A percentile compares a stretch with the other conserved stretches of the same genome.
These are phyloP conservation scores for Acacia crassicarpa DNA, from an alignment of 306 rosid genomes.

Conservation along the genomic window DNA sequence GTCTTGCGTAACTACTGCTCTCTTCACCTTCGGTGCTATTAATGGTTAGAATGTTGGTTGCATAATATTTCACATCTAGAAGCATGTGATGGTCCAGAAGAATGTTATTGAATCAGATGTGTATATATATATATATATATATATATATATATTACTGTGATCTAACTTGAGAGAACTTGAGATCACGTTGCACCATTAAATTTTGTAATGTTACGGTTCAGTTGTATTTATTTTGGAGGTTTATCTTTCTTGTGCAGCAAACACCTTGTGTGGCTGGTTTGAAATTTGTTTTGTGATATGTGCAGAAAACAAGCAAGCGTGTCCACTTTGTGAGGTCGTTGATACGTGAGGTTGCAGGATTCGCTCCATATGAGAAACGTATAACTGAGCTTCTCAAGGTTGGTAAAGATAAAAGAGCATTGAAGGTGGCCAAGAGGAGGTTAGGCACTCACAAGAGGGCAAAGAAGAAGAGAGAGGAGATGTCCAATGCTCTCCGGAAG, in stretches of 20 bases:
- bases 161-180: too few species aligned
- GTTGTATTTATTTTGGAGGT: neutral
- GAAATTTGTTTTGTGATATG: neutral
- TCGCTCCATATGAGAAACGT: slow-evolving; percentile 91
- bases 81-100: neutral
- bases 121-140: too few species aligned
- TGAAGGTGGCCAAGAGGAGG: slow-evolving; percentile 85
- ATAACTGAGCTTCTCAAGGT: slow-evolving; percentile 98
- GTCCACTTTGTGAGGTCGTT: slow-evolving; percentile 76
- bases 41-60: neutral
- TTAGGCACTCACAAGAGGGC: slow-evolving; percentile 89
- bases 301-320: slow-evolving; percentile 82
- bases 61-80: neutral
- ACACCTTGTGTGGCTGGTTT: neutral
- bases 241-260: neutral
- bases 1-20: neutral
- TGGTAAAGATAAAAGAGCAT: slow-evolving; percentile 88
- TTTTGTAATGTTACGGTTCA: neutral
- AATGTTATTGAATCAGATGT: neutral
- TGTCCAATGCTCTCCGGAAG: slow-evolving; percentile 82
- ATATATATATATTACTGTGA: neutral
- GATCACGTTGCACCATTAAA: neutral
- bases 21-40: neutral
- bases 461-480: slow-evolving; percentile 94
- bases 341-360: slow-evolving; percentile 87